These are phyloP conservation scores for Craterostigma plantagineum DNA, from an alignment of 257 asterid genomes.

Conservation along the genomic window DNA sequence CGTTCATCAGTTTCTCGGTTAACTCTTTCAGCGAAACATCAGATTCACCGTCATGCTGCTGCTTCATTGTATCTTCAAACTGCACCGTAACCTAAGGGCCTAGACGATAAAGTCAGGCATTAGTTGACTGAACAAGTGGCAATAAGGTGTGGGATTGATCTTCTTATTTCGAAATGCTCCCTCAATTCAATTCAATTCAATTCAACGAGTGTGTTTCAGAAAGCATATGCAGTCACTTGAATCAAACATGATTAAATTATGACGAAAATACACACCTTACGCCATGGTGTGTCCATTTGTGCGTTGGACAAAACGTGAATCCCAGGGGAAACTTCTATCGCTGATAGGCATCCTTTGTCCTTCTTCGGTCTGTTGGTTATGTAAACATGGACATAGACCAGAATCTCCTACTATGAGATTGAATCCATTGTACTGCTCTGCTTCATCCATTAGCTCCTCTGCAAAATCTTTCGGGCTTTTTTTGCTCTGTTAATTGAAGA, in stretches of 20 bases:
- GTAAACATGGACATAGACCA: constrained; percentile 55
- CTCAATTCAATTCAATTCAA: no score
- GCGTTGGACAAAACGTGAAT: constrained; percentile 82
- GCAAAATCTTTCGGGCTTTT: constrained; percentile 50
- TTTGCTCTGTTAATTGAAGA: constrained; percentile 22
- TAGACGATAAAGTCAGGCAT: no score
- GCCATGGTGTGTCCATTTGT: constrained; percentile 65
- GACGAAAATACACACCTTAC: constrained; percentile 26
- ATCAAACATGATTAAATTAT: background rate
- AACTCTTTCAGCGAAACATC: constrained; percentile 21
- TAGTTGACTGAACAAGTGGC: no score
- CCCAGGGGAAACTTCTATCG: constrained; percentile 52
- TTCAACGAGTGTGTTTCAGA: background rate
- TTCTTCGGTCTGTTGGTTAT: constrained; percentile 55
- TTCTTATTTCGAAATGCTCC: no score
- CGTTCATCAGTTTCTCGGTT: constrained; percentile 18
- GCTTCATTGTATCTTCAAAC: constrained; percentile 18
- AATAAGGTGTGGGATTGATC: no score
- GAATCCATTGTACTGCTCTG: constrained; percentile 37
- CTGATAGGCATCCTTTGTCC: constrained; percentile 16
- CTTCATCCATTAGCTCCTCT: constrained; percentile 38
- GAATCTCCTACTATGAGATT: constrained; percentile 58
- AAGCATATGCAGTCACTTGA: background rate
- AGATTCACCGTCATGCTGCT: constrained; percentile 8
- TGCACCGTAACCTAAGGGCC: constrained; percentile 32